Evolutionary conservation across 768 basidiomycete species (phyloP).

Genomic region (Cantharellus cinnabarinus): DNA sequence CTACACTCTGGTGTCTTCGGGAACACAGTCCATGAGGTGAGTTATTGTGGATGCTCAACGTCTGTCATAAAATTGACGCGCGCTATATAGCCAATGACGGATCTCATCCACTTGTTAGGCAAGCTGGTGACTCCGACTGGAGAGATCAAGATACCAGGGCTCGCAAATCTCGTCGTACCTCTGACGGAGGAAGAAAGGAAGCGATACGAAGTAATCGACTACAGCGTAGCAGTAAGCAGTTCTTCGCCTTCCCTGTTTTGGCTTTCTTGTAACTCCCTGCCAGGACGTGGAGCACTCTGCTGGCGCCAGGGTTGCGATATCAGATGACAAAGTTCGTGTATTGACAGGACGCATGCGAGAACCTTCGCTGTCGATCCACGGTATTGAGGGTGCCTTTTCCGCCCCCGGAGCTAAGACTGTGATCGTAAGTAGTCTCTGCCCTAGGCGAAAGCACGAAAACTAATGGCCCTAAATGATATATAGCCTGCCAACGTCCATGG

Average conservation of each 20-base stretch:
- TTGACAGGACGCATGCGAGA: constrained; percentile 90
- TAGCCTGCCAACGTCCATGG: not conserved
- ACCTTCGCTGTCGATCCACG: constrained; percentile 78
- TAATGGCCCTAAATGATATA: not conserved
- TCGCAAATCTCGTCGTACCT: constrained; percentile 64
- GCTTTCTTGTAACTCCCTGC: not conserved
- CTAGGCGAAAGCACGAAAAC: not conserved
- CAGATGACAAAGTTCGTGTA: constrained; percentile 51
- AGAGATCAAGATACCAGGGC: constrained; percentile 73
- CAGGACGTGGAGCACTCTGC: constrained; percentile 54
- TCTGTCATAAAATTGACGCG: not conserved
- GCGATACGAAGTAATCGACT: constrained; percentile 59
- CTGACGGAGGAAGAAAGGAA: constrained; percentile 55
- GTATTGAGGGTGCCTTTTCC: constrained; percentile 89
- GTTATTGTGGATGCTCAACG: not conserved
- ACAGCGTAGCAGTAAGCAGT: constrained; percentile 17
- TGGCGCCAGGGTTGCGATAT: constrained; percentile 56
- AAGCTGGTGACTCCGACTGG: constrained; percentile 64
- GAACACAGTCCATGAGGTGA: constrained; percentile 45
- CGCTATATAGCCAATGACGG: constrained; percentile 62
- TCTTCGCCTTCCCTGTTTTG: not conserved
- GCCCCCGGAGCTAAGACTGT: constrained; percentile 75
- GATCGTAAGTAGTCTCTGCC: constrained; percentile 28
- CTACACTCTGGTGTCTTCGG: constrained; percentile 84
- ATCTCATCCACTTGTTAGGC: constrained; percentile 64